Conservation (phyloP, 73 alveolate genomes). For the Paramecium pentaurelia region DNA sequence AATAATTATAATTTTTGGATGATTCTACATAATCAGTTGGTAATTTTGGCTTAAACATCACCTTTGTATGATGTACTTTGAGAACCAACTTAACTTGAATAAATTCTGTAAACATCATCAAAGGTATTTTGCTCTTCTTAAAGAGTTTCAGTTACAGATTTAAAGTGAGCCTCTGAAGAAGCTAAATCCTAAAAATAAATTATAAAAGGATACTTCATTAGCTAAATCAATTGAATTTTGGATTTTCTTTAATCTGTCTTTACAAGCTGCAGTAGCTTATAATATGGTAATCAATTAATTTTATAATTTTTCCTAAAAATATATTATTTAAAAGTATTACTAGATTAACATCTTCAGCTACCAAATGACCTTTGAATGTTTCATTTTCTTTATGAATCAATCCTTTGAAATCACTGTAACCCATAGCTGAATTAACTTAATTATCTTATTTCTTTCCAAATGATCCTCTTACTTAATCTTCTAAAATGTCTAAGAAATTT, state of each 20-base stretch:
- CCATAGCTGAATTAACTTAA: constrained; percentile 33
- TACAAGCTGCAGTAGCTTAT: constrained; percentile 36
- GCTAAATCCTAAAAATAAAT: not conserved
- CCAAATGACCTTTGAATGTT: constrained; percentile 15
- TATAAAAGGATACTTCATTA: not conserved
- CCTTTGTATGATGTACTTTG: not conserved
- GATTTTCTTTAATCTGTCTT: not conserved
- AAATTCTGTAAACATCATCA: constrained; percentile 48
- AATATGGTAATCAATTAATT: constrained; percentile 19
- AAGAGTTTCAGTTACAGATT: not conserved
- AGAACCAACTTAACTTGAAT: not conserved
- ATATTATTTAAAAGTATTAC: not conserved
- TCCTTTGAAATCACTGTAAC: constrained; percentile 29
- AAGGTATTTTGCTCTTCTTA: not conserved
- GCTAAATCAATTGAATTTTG: not conserved
- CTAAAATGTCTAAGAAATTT: constrained; percentile 1
- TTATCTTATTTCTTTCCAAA: not conserved
- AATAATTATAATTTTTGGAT: not conserved
- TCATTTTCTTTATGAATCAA: constrained; percentile 21
- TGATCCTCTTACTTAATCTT: not conserved
- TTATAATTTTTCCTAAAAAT: not conserved
- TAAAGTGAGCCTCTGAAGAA: not conserved
- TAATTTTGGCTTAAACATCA: constrained; percentile 18
- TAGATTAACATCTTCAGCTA: not conserved
- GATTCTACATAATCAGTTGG: not conserved